Evolutionary conservation across 129 eudicot species (phyloP), one percentile per base, ranked within the genome.

Genomic region (Centella asiatica): DNA sequence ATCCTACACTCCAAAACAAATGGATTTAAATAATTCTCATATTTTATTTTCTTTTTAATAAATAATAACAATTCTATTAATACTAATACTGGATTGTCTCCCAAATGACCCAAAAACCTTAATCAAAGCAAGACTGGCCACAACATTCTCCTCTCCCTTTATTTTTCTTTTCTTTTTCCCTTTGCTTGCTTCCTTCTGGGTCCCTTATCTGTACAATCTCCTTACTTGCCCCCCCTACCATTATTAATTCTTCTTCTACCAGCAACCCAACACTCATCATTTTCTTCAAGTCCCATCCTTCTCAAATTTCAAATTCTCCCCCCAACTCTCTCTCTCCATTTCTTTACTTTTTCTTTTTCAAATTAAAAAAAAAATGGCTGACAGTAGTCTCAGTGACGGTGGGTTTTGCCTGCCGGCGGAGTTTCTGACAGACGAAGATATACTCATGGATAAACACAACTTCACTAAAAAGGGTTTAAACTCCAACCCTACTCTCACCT

Each of bases 351-450:
- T 1, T 42, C 18, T 29, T 18, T 29, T 29, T 18, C 14, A 18
- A 6, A 7, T 14, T 3, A 50, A 18, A 44, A 15, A 7, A 57
- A 56, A 62, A 52, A 83, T 80, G 81, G 52, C 73, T 44, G 75
- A 77, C 56, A 40, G 4, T 29, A 47, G 73, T 33, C 52, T 64
- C 50, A 46, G 45, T 44, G 69, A 71, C 66, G 64, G 61, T 3
- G 68, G 62, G 8, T 75, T 79, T 29, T 76, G 79, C 73, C 72
- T 84, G 29, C 96, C 86, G 19, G 60, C 92, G 37, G 87, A 87
- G n/a, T 80, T 87, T 42, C 83, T 82, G 60, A 55, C 83, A 57
- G 83, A 57, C 71, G 75, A 61, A 19, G 75, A 73, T 44, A 29
- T 81, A 12, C 62, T 50, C 44, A 15, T 49, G 44, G 74, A 29